Percentiles rank a stretch among this genome's conserved stretches.
phyloP scores from a whole-genome alignment of 495 filamentous ascomycete species.

The Filosporella fistucella region DNA sequence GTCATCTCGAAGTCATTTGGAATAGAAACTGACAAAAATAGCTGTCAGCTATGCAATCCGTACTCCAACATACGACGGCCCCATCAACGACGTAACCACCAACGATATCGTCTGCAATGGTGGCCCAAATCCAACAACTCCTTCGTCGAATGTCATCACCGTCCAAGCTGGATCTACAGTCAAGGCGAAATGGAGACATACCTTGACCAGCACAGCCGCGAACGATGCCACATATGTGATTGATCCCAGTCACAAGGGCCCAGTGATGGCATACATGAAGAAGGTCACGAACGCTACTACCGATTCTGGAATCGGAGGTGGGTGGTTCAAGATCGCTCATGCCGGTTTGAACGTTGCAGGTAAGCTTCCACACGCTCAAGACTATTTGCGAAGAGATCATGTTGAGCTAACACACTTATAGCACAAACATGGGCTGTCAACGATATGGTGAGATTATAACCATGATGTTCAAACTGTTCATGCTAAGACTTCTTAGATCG shows the following conservation, averaged over 20 bases:
- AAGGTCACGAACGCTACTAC: conserved; percentile 39
- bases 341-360: conserved; percentile 19
- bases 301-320: conserved; percentile 31
- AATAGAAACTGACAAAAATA: neutral
- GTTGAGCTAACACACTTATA: neutral
- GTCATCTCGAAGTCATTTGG: neutral
- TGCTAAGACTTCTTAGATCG: conserved; percentile 10
- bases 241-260: conserved; percentile 38
- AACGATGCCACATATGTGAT: conserved; percentile 38
- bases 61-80: conserved; percentile 39
- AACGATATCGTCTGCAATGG: conserved; percentile 51
- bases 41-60: conserved; percentile 32
- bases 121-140: conserved; percentile 42
- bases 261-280: conserved; percentile 45
- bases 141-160: conserved; percentile 35
- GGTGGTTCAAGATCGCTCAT: conserved; percentile 33
- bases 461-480: too few species aligned
- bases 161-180: conserved; percentile 45
- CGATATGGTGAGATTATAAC: conserved; percentile 15
- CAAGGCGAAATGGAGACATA: conserved; percentile 44
- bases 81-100: conserved; percentile 47
- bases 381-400: too few species aligned
- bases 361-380: conserved; percentile 1
- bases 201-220: conserved; percentile 26
- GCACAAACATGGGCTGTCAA: conserved; percentile 16